Evolutionary conservation across 2,329 filamentous ascomycete species (phyloP).

Genomic region (Berkeleyomyces rouxiae): DNA sequence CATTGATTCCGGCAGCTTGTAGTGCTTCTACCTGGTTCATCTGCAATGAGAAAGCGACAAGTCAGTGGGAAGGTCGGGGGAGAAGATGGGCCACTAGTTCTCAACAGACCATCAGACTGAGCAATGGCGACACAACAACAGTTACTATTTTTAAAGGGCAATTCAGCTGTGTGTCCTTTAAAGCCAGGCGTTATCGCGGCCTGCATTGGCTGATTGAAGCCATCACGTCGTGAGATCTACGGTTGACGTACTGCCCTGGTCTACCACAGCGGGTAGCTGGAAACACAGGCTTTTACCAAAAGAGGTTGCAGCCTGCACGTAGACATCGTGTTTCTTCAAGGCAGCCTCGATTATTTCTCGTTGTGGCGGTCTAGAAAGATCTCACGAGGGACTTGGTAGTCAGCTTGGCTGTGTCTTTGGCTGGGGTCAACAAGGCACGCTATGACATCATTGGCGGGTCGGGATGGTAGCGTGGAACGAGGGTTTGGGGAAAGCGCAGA

Average conservation of each 20-base stretch:
- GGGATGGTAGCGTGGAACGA: neutral
- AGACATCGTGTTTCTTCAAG: constrained; percentile 73
- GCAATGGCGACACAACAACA: constrained; percentile 73
- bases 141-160: constrained; percentile 41
- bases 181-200: neutral
- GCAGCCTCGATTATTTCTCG: constrained; percentile 75
- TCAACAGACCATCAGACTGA: constrained; percentile 63
- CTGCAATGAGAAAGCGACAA: constrained; percentile 24
- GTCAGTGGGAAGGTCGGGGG: neutral
- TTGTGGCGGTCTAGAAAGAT: constrained; percentile 50
- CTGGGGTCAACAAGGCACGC: constrained; percentile 2
- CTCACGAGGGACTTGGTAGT: neutral
- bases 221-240: neutral
- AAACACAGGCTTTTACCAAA: constrained; percentile 93
- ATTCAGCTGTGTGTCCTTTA: neutral
- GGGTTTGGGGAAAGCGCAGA: neutral
- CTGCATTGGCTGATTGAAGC: neutral
- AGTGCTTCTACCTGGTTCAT: constrained; percentile 85
- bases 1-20: constrained; percentile 55
- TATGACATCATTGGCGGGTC: neutral
- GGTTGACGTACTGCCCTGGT: constrained; percentile 54
- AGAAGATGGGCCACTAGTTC: neutral
- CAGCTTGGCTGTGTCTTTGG: neutral
- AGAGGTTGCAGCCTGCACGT: constrained; percentile 75
- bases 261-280: constrained; percentile 75